These are phyloP conservation scores for Cystofilobasidium ferigula DNA, from an alignment of 768 basidiomycete species.

Conservation along the genomic window DNA sequence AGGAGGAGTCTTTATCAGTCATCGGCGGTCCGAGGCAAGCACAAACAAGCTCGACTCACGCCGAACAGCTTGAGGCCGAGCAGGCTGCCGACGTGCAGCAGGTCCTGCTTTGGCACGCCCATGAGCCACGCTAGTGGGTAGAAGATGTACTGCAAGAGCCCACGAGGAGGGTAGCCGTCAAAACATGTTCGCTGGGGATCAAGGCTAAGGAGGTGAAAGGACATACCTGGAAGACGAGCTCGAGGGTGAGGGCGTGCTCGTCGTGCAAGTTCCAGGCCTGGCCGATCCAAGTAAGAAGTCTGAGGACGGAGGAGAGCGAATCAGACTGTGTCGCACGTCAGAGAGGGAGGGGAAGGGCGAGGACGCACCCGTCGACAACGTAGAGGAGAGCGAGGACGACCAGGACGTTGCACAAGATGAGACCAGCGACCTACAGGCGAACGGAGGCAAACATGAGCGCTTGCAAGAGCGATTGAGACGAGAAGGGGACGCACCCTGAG, in stretches of 20 bases:
- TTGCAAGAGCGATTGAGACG: too few relatives aligned
- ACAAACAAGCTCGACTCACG: background rate
- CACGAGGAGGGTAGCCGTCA: background rate
- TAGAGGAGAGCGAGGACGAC: slow-evolving; percentile 75
- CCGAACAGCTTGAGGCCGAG: slow-evolving; percentile 75
- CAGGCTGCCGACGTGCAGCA: slow-evolving; percentile 65
- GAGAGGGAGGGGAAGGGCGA: too few relatives aligned
- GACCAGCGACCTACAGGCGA: slow-evolving; percentile 79
- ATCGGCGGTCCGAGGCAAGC: background rate
- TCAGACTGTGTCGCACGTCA: too few relatives aligned
- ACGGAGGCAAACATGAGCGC: too few relatives aligned
- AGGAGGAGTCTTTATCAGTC: background rate
- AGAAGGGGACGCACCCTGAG: too few relatives aligned
- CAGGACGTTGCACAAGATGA: slow-evolving; percentile 53
- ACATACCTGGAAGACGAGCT: slow-evolving; percentile 60
- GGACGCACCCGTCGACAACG: slow-evolving; percentile 54
- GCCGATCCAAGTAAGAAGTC: slow-evolving; percentile 50
- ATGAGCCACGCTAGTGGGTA: slow-evolving; percentile 77
- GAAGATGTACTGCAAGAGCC: slow-evolving; percentile 49
- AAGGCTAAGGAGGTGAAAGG: too few relatives aligned
- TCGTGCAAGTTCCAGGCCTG: slow-evolving; percentile 64
- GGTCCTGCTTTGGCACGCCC: slow-evolving; percentile 33
- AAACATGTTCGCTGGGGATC: too few relatives aligned
- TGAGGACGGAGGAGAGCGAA: too few relatives aligned
- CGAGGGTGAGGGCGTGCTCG: slow-evolving; percentile 58